phyloP scores from a whole-genome alignment of 2,329 filamentous ascomycete species.

The Neonectria magnoliae region DNA sequence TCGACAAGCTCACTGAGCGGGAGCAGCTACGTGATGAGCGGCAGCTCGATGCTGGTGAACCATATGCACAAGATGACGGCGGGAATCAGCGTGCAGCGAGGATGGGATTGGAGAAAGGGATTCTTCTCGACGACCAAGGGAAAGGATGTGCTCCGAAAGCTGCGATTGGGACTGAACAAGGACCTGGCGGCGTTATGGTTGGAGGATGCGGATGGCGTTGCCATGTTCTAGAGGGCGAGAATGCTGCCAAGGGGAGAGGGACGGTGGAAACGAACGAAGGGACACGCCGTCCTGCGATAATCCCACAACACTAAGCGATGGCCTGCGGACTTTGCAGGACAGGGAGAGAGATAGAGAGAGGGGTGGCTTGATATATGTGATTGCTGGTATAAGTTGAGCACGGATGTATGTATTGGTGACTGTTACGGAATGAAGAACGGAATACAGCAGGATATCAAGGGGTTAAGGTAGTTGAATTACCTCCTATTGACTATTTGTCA shows the following conservation, averaged over 20 bases:
- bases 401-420: conserved; percentile 2
- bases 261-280: conserved; percentile 18
- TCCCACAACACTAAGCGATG: conserved; percentile 26
- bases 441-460: neutral
- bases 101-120: conserved; percentile 84
- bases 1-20: conserved; percentile 66
- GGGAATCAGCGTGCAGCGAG: conserved; percentile 64
- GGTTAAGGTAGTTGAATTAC: no score
- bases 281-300: conserved; percentile 28
- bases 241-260: conserved; percentile 21
- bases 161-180: conserved; percentile 78
- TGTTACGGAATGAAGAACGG: neutral
- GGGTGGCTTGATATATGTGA: neutral
- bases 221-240: conserved; percentile 48
- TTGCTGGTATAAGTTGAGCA: conserved; percentile 15
- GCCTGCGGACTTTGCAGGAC: neutral
- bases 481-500: no score
- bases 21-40: conserved; percentile 75
- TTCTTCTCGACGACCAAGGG: conserved; percentile 73
- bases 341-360: neutral
- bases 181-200: conserved; percentile 79
- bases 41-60: conserved; percentile 75
- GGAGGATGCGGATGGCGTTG: conserved; percentile 68
- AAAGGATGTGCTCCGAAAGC: conserved; percentile 74
- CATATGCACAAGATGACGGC: conserved; percentile 68